Percentiles rank a stretch among this genome's conserved stretches.
Conservation (phyloP, 2,329 filamentous ascomycete genomes). For the Alternaria atra region DNA sequence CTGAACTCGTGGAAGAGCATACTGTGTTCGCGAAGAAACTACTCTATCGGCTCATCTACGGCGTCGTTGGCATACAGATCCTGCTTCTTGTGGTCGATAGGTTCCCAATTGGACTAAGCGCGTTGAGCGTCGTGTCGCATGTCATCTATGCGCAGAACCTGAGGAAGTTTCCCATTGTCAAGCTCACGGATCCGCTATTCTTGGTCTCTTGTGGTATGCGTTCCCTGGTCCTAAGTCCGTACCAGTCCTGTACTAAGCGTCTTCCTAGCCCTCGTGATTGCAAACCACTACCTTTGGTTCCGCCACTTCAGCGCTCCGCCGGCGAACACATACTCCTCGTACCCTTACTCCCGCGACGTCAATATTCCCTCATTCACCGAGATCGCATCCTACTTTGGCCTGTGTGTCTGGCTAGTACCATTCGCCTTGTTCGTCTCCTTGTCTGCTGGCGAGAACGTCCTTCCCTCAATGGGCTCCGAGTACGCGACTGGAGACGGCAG, state of each 20-base stretch:
- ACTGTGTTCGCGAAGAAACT: conserved; percentile 90
- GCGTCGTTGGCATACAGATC: conserved; percentile 76
- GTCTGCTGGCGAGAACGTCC: conserved; percentile 91
- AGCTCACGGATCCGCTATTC: conserved; percentile 87
- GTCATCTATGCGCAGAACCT: conserved; percentile 90
- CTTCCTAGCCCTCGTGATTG: conserved; percentile 74
- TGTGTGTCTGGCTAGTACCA: conserved; percentile 96
- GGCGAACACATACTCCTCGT: conserved; percentile 63
- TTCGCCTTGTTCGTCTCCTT: conserved; percentile 95
- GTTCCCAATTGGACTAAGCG: conserved; percentile 79
- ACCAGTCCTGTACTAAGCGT: conserved; percentile 11
- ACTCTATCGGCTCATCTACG: conserved; percentile 85
- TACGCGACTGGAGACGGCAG: conserved; percentile 68
- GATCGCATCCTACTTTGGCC: conserved; percentile 93
- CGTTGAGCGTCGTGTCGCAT: conserved; percentile 82
- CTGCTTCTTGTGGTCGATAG: conserved; percentile 81
- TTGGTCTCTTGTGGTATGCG: conserved; percentile 78
- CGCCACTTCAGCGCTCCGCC: conserved; percentile 78
- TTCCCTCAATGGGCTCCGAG: conserved; percentile 89
- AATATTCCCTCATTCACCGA: conserved; percentile 85
- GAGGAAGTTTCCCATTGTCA: conserved; percentile 77
- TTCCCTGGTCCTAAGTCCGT: neutral
- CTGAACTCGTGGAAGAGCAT: conserved; percentile 97
- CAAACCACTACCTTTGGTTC: conserved; percentile 98
- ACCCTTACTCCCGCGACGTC: conserved; percentile 68